Evolutionary conservation across 345 rosid species (phyloP), one percentile per base, ranked within the genome.

Genomic region (Eucalyptus erythrocorys): DNA sequence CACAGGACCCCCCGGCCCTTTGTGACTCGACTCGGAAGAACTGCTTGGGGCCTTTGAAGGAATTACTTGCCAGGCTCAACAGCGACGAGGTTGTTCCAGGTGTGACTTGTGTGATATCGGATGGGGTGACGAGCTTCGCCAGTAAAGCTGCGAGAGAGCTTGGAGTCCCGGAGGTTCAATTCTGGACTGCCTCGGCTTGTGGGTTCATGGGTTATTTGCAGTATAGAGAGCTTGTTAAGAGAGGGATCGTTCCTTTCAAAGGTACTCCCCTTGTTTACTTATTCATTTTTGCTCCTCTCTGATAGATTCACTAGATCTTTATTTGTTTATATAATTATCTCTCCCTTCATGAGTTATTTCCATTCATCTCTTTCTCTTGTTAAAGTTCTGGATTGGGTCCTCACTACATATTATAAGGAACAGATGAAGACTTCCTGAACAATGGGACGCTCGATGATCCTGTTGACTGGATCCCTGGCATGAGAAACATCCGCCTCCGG

Each of bases 381-480:
- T 64, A 6, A 64, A 64, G 7, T 30, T 30, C 37, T 64, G 5
- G 3, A 14, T 13, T 64, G 37, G 71, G 4, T n/a, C 71, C 71
- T 30, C 8, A 2, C 71, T 50, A 17, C 61, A 40, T 57, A 87
- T 48, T 13, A 6, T 6, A 64, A 6, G 71, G 1, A 64, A 64
- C 92, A 94, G 94, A 90, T 87, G 89, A 92, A 76, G 87, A 42
- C 17, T 91, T 87, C 64, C 27, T 89, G 4, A 85, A 30, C 2
- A 87, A 92, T 45, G 94, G 93, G 10, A 90, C 86, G 13, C 89
- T 92, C 9, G 91, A 93, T 12, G 66, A 64, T 37, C 76, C 87
- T 1, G 32, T 93, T 8, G 93, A 93, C 48, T 91, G 94, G 93
- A 90, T 94, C 85, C 94, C 91, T 0, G 93, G 92, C n/a, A 71